A percentile compares a stretch with the other conserved stretches of the same genome.
Conservation (phyloP, 2,329 filamentous ascomycete genomes). For the Sporothrix phasma region DNA sequence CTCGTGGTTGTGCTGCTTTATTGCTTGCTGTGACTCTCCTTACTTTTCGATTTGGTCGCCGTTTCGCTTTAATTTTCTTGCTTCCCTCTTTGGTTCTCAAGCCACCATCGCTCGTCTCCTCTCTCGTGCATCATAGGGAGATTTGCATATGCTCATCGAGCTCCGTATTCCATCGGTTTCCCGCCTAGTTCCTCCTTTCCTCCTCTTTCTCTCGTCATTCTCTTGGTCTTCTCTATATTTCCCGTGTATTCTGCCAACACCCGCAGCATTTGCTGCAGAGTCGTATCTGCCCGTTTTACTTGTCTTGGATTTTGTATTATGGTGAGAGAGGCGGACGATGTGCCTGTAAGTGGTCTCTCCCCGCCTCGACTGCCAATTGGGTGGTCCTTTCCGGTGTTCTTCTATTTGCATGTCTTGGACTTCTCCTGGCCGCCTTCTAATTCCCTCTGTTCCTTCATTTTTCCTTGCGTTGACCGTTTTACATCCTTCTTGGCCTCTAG, state of each 20-base stretch:
- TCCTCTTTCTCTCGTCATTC: background rate
- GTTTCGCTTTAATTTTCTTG: background rate
- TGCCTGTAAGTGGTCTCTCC: too few species aligned
- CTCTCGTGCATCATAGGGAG: background rate
- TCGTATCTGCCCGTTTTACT: background rate
- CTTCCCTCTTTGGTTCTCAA: too few species aligned
- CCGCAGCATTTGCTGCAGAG: slow-evolving; percentile 1
- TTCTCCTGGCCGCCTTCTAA: background rate
- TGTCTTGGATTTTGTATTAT: background rate
- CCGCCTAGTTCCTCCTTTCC: too few species aligned
- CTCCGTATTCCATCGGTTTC: too few species aligned
- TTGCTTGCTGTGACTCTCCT: background rate
- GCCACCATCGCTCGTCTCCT: background rate
- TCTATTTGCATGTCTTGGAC: background rate
- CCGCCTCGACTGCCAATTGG: background rate
- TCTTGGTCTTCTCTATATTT: background rate
- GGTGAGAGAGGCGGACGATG: too few species aligned
- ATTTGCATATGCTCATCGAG: background rate
- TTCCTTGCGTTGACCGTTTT: slow-evolving; percentile 1
- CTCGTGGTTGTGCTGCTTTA: background rate
- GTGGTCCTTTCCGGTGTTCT: background rate
- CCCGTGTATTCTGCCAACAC: too few species aligned
- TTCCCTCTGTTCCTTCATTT: background rate
- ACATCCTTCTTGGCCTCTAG: background rate
- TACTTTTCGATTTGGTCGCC: background rate